Conservation (phyloP, 2,329 filamentous ascomycete species). For the Fusarium sp. region DNA sequence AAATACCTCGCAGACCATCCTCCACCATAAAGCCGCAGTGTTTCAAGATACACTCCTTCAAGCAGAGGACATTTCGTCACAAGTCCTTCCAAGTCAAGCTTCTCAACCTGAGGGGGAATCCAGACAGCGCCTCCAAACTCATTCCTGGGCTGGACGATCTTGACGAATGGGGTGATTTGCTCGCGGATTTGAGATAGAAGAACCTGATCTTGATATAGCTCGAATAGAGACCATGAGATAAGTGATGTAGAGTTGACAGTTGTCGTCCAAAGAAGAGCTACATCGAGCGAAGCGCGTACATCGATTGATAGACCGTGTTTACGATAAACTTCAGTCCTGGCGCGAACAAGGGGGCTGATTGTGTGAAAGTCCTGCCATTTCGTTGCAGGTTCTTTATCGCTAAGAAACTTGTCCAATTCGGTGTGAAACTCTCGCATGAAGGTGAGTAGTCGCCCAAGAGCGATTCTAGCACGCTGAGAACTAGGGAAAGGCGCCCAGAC, state of each 20-base stretch:
- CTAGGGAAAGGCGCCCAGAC: slow-evolving; percentile 49
- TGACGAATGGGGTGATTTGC: slow-evolving; percentile 51
- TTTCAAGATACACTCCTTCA: slow-evolving; percentile 55
- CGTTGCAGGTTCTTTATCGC: slow-evolving; percentile 46
- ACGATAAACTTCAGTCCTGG: slow-evolving; percentile 46
- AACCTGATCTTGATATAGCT: slow-evolving; percentile 53
- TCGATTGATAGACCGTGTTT: slow-evolving; percentile 46
- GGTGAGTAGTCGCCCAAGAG: slow-evolving; percentile 44
- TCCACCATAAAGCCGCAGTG: slow-evolving; percentile 52
- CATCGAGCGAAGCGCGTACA: slow-evolving; percentile 49
- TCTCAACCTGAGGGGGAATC: slow-evolving; percentile 49
- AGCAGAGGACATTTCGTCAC: slow-evolving; percentile 52
- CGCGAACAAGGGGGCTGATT: slow-evolving; percentile 48
- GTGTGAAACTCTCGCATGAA: slow-evolving; percentile 50
- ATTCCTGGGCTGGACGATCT: slow-evolving; percentile 48
- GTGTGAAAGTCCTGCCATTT: slow-evolving; percentile 54
- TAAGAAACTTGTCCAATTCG: slow-evolving; percentile 50
- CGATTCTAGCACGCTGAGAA: slow-evolving; percentile 48
- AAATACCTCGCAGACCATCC: slow-evolving; percentile 48
- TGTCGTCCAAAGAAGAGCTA: slow-evolving; percentile 53
- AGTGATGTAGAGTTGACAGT: slow-evolving; percentile 54
- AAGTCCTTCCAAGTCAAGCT: slow-evolving; percentile 51
- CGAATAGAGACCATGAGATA: slow-evolving; percentile 55
- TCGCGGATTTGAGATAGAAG: slow-evolving; percentile 53
- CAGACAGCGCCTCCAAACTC: slow-evolving; percentile 52